Evolutionary conservation across 2,329 filamentous ascomycete genomes (phyloP).

Genomic region (Bipolaris sorokiniana): DNA sequence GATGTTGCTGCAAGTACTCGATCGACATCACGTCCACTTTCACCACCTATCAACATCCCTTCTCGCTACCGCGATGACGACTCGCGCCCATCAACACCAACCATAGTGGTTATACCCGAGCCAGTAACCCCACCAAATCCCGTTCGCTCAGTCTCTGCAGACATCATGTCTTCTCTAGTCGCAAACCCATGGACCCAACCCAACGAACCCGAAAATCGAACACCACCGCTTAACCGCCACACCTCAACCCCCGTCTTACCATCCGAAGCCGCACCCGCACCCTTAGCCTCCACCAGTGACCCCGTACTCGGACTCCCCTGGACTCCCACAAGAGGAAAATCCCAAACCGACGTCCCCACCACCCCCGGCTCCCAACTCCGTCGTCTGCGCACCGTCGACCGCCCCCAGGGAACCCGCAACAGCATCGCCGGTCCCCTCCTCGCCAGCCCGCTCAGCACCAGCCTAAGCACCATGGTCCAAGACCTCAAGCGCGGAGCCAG

Average conservation of each 20-base stretch:
- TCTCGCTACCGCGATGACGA: conserved; percentile 20
- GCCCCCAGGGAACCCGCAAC: conserved; percentile 50
- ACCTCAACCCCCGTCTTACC: conserved; percentile 41
- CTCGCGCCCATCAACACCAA: conserved; percentile 33
- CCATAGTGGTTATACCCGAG: conserved; percentile 31
- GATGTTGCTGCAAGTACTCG: conserved; percentile 18
- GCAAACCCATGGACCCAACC: conserved; percentile 40
- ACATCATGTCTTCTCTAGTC: conserved; percentile 31
- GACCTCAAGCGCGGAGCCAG: conserved; percentile 65
- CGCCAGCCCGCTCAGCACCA: conserved; percentile 65
- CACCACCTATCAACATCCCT: conserved; percentile 29
- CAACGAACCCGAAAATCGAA: conserved; percentile 5
- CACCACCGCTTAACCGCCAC: conserved; percentile 25
- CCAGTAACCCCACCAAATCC: conserved; percentile 16
- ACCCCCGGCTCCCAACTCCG: conserved; percentile 33
- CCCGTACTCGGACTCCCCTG: conserved; percentile 25
- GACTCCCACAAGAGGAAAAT: conserved; percentile 18
- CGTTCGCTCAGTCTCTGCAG: conserved; percentile 13
- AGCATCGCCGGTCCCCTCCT: conserved; percentile 63
- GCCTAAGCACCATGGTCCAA: conserved; percentile 68
- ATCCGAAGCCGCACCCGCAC: conserved; percentile 32
- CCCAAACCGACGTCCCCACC: conserved; percentile 21
- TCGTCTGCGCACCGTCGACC: conserved; percentile 41
- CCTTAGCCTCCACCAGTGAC: conserved; percentile 20
- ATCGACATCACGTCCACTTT: conserved; percentile 28